phyloP scores from a whole-genome alignment of 257 asterid genomes.

The Knoxia roxburghii region DNA sequence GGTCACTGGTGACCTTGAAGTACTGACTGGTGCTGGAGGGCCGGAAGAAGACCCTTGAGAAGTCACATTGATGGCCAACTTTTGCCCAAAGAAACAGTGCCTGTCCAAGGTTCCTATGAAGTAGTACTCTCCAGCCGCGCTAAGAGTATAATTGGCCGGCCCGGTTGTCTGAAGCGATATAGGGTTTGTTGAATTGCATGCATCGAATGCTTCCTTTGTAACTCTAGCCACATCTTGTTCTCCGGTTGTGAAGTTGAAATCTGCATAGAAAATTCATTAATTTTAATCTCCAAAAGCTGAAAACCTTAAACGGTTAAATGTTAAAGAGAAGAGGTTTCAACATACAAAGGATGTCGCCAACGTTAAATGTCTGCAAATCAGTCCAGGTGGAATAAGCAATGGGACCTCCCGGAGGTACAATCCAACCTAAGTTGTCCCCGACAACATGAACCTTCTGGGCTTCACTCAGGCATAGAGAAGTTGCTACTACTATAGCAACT shows the following conservation, averaged over 20 bases:
- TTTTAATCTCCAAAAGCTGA: not conserved
- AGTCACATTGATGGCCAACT: slow-evolving; percentile 51
- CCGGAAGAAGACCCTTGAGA: not conserved
- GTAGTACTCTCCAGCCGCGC: slow-evolving; percentile 40
- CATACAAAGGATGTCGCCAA: slow-evolving; percentile 25
- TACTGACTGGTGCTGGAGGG: not conserved
- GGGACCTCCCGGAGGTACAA: slow-evolving; percentile 22
- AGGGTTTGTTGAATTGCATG: slow-evolving; percentile 38
- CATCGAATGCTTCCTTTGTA: slow-evolving; percentile 37
- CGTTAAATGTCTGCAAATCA: slow-evolving; percentile 8
- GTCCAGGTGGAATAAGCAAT: slow-evolving; percentile 24
- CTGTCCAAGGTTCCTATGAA: slow-evolving; percentile 53
- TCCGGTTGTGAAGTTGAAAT: slow-evolving; percentile 58
- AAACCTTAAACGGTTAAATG: not conserved
- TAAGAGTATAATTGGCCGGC: slow-evolving; percentile 46
- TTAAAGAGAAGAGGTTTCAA: not conserved
- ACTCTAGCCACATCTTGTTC: slow-evolving; percentile 52
- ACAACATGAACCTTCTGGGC: slow-evolving; percentile 12
- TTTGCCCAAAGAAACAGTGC: slow-evolving; percentile 61
- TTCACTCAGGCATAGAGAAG: slow-evolving; percentile 1
- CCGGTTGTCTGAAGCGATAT: slow-evolving; percentile 27
- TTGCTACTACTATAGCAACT: slow-evolving; percentile 3
- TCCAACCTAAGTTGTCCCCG: slow-evolving; percentile 21
- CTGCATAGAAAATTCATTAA: slow-evolving; percentile 18
- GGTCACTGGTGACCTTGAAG: slow-evolving; percentile 20